Base-by-base conservation (phyloP, 352 stramenopile genomes). In the Albugo laibachii region DNA sequence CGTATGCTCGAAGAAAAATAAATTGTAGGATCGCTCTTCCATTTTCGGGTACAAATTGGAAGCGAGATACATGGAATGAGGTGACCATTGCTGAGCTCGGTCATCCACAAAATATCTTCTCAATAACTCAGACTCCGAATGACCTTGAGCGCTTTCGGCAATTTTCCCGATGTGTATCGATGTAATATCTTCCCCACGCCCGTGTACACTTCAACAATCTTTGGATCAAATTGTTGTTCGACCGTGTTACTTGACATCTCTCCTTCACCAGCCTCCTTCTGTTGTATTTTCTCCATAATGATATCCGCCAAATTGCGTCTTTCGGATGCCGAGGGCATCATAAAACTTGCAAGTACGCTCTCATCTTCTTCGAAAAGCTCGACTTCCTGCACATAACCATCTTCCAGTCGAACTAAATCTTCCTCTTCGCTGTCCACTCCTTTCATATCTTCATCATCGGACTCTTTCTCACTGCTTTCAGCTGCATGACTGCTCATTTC, bases 131-230 rank as follows among this genome's bases (percentile, higher is more conserved):
- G 61, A 19, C 87, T 96, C 16, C 95, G 96, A 52, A 99, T 97
- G 34, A 99, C 96, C 72, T 99, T 99, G 70, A 99, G 98, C 14
- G 95, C 95, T 70, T 99, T 99, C 6, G 96, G 95, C 37, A 99
- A 67, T 62, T 99, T 99, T 42, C 95, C 96, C 4, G 88, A 92
- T 40, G 89, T 97, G 71, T 99, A 99, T 20, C 84, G 75, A 55
- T 85, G 77, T 38, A 99, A 62, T 45, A 99, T 92, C 62, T 96
- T 96, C 45, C 95, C 95, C 53, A 99, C 97, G 38, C 92, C 89
- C 1, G 89, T 97, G 67, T 99, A 99, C 21, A 99, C 91, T 56
- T 99, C 85, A 24, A 99, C 80, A 40, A 99, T 93, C 65, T 98
- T 98, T 8, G 74, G 76, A 53, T 94, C 80, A 38, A 95, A 89